phyloP scores from a whole-genome alignment of 345 rosid genomes.

The Pugionium cornutum region DNA sequence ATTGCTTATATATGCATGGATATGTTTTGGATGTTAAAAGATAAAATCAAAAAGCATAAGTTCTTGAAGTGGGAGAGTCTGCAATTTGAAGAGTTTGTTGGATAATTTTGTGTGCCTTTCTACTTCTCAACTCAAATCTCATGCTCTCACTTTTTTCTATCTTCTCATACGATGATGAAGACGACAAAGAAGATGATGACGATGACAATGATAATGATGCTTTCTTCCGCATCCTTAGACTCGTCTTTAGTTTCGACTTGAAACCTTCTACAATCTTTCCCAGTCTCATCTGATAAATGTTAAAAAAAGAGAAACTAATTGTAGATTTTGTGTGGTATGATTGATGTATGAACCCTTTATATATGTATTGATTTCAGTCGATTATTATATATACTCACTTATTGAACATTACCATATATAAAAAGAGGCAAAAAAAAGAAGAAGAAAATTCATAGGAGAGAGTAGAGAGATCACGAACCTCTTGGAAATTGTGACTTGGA shows the following conservation, averaged over 20 bases:
- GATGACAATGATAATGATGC: slow-evolving; percentile 24
- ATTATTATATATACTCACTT: neutral
- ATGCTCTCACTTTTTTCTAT: slow-evolving; percentile 94
- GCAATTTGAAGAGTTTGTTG: slow-evolving; percentile 73
- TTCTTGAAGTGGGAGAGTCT: slow-evolving; percentile 63
- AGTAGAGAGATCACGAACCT: slow-evolving; percentile 24
- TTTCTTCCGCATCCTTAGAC: slow-evolving; percentile 55
- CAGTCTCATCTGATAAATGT: slow-evolving; percentile 50
- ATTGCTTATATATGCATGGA: slow-evolving; percentile 17
- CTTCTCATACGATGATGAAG: slow-evolving; percentile 56
- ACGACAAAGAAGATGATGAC: slow-evolving; percentile 19
- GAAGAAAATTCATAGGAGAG: neutral
- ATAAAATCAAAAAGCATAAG: slow-evolving; percentile 51
- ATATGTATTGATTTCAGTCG: neutral
- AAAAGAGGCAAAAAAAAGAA: neutral
- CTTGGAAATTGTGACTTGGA: slow-evolving; percentile 26
- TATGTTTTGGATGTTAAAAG: slow-evolving; percentile 23
- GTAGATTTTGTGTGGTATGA: neutral
- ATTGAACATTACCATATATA: neutral
- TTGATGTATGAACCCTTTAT: neutral
- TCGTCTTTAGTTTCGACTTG: slow-evolving; percentile 63
- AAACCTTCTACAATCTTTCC: slow-evolving; percentile 56
- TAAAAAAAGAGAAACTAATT: slow-evolving; percentile 7
- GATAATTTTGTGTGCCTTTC: slow-evolving; percentile 74
- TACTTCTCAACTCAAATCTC: slow-evolving; percentile 84